Evolutionary conservation across 106 monocot species (phyloP).

Genomic region (Platanthera guangdongensis): DNA sequence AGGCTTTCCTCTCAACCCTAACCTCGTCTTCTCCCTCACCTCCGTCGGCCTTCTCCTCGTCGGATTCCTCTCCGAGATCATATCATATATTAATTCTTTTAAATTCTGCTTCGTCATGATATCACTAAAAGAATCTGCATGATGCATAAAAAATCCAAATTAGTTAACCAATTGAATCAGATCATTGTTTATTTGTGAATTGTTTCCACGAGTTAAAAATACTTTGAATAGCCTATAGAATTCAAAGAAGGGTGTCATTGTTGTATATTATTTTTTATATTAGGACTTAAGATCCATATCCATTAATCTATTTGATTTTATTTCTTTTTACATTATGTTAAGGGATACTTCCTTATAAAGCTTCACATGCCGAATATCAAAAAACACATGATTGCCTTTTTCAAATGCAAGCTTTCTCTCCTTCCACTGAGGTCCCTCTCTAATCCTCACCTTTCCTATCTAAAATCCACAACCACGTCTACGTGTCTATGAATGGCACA

Average conservation of each 20-base stretch:
- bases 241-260: neutral
- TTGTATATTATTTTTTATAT: neutral
- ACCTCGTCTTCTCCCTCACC: too few species aligned
- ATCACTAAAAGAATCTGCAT: neutral
- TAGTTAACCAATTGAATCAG: neutral
- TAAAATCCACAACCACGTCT: neutral
- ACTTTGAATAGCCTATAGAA: neutral
- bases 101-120: neutral
- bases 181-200: neutral
- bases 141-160: neutral
- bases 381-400: neutral
- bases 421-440: neutral
- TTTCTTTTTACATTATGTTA: neutral
- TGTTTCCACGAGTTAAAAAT: neutral
- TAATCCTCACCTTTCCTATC: neutral
- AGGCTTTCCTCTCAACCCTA: too few species aligned
- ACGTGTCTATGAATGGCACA: neutral
- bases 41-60: too few species aligned
- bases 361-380: neutral
- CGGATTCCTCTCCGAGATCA: too few species aligned
- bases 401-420: neutral
- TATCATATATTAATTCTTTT: neutral
- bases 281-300: neutral
- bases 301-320: neutral
- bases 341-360: neutral